Evolutionary conservation across 2,329 filamentous ascomycete genomes (phyloP), one percentile per base, ranked within the genome.

Genomic region (Botrytis porri): DNA sequence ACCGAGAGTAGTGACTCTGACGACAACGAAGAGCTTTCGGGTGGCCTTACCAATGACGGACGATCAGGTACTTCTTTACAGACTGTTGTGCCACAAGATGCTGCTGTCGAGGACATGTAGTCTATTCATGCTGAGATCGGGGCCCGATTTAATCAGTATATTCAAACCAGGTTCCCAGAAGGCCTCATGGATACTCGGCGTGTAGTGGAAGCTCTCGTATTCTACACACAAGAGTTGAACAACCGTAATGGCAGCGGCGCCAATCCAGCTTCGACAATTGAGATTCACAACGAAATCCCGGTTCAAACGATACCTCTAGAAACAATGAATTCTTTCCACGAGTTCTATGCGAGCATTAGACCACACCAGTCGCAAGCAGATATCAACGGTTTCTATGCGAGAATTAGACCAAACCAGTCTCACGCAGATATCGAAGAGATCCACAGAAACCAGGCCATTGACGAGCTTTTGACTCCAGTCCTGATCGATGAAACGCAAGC

Each of bases 271-370:
- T 57, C 29, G 6, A 32, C 16, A 4, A 18, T 18, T 7, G 54
- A 32, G 5, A 9, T 20, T 18, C 5, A 32, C 2, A 5, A 20
- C 18, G 18, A 7, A 37, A 14, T 3, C 3, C 20, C 29, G 9
- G 20, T 7, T 9, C 2, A 20, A 22, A 48, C 3, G 32, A 5
- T 5, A 7, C 4, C 12, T 22, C 4, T 1, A 4, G 10, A n/a
- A 12, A 14, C 2, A 25, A 8, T 18, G 22, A 7, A 18, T 39
- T 18, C 35, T 18, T n/a, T 16, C 6, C 20, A 10, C 43, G 6
- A 18, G 39, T n/a, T 39, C 14, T 16, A n/a, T 9, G 25, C 12
- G 25, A 4, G 4, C 14, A 16, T 39, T 4, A 7, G 22, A 4
- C 35, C 1, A 10, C 35, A 5, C 14, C 35, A 18, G 3, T 18